A percentile compares a stretch with the other conserved stretches of the same genome.
phyloP scores from a whole-genome alignment of 2,329 filamentous ascomycete species.

The Akanthomyces lecanii region DNA sequence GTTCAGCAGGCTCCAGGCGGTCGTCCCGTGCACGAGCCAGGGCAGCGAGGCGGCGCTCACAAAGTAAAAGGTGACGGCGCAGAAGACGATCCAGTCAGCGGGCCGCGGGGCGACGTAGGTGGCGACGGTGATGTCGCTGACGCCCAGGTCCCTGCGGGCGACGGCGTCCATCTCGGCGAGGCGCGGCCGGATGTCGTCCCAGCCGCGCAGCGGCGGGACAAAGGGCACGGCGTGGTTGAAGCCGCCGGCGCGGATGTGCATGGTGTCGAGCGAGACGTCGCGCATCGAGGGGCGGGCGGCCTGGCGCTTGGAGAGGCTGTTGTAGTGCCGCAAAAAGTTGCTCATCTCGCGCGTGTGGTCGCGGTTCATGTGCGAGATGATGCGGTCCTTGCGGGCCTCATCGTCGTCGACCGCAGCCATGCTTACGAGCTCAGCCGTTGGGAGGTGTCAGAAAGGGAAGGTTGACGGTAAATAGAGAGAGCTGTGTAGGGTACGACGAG shows the following conservation, averaged over 20 bases:
- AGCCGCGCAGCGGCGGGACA: conserved; percentile 63
- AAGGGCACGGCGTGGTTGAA: conserved; percentile 55
- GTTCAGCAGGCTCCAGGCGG: conserved; percentile 47
- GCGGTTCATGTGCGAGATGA: conserved; percentile 78
- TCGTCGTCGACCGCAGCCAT: conserved; percentile 20
- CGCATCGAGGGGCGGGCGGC: conserved; percentile 48
- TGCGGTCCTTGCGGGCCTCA: conserved; percentile 32
- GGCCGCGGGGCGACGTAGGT: conserved; percentile 39
- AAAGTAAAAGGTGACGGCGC: conserved; percentile 51
- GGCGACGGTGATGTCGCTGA: conserved; percentile 44
- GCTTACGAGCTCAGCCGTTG: neutral
- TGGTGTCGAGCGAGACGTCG: conserved; percentile 17
- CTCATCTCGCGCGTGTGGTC: conserved; percentile 72
- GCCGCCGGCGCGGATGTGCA: conserved; percentile 24
- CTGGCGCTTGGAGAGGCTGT: conserved; percentile 49
- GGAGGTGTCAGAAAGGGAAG: too few species aligned
- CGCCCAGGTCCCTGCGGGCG: conserved; percentile 55
- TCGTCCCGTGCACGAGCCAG: conserved; percentile 50
- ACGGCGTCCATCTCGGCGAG: conserved; percentile 66
- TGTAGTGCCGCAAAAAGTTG: conserved; percentile 73
- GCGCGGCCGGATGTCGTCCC: conserved; percentile 63
- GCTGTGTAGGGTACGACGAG: too few species aligned
- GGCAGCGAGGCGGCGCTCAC: conserved; percentile 43
- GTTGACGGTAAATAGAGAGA: too few species aligned
- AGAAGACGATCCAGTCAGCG: conserved; percentile 50